Conservation (phyloP, 2,329 filamentous ascomycete genomes). For the Colletotrichum truncatum region DNA sequence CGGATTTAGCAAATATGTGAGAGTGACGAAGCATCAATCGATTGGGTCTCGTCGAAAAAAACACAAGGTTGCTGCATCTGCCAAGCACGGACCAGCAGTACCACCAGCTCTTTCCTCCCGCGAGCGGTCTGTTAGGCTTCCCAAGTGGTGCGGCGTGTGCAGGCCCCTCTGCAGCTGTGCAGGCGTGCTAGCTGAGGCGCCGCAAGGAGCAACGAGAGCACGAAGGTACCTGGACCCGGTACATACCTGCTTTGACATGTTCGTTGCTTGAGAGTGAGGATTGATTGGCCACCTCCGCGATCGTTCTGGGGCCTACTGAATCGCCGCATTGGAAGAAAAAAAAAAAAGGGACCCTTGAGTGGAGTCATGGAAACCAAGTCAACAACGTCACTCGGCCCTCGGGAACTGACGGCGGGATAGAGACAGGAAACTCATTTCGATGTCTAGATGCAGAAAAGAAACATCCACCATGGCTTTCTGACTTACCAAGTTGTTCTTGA, state of each 20-base stretch:
- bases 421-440: neutral
- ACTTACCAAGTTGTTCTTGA: neutral
- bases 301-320: conserved; percentile 18
- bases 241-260: conserved; percentile 11
- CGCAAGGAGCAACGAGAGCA: conserved; percentile 17
- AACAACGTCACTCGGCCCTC: conserved; percentile 31
- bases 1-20: conserved; percentile 32
- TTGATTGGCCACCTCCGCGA: conserved; percentile 22
- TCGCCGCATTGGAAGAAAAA: conserved; percentile 26
- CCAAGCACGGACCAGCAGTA: conserved; percentile 45
- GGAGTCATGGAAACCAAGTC: conserved; percentile 26
- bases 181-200: conserved; percentile 25
- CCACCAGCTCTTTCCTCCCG: conserved; percentile 13
- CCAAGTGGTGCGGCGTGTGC: conserved; percentile 4
- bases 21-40: conserved; percentile 35
- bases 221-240: conserved; percentile 10
- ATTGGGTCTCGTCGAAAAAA: conserved; percentile 42
- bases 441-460: conserved; percentile 1
- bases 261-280: neutral
- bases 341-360: conserved; percentile 24
- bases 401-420: conserved; percentile 7
- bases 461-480: neutral
- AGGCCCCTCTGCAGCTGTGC: conserved; percentile 18
- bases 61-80: conserved; percentile 39
- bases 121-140: neutral